phyloP scores from a whole-genome alignment of 1,139 yeast genomes.

The Lodderomyces pseudojiufengensis region DNA sequence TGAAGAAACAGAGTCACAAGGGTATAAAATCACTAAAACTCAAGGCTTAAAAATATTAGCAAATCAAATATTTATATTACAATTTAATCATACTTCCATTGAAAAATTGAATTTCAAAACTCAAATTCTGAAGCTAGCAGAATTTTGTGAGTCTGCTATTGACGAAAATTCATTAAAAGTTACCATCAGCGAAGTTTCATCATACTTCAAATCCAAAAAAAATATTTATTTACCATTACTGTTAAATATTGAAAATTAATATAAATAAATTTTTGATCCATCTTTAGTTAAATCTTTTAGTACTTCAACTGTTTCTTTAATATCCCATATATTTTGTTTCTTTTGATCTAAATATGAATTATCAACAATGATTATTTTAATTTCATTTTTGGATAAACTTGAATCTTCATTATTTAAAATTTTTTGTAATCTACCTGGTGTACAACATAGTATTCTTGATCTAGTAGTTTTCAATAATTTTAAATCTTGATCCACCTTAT shows the following conservation, averaged over 20 bases:
- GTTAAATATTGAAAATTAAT: slow-evolving; percentile 24
- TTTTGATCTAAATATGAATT: slow-evolving; percentile 61
- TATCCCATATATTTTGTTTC: slow-evolving; percentile 62
- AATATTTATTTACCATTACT: slow-evolving; percentile 35
- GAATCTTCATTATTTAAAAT: slow-evolving; percentile 42
- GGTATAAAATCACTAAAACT: background rate
- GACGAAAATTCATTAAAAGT: slow-evolving; percentile 16
- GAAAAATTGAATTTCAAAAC: slow-evolving; percentile 9
- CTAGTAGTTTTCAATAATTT: slow-evolving; percentile 46
- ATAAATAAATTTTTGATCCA: slow-evolving; percentile 49
- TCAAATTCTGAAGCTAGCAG: slow-evolving; percentile 1
- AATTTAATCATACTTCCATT: slow-evolving; percentile 17
- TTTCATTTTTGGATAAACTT: slow-evolving; percentile 41
- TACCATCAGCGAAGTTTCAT: slow-evolving; percentile 23
- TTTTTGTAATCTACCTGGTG: slow-evolving; percentile 60
- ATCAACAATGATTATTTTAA: slow-evolving; percentile 59
- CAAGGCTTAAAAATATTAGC: slow-evolving; percentile 18
- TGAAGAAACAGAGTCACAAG: slow-evolving; percentile 1
- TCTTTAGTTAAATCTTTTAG: slow-evolving; percentile 38
- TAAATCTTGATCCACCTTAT: slow-evolving; percentile 57
- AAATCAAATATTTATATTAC: slow-evolving; percentile 23
- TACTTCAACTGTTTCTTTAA: slow-evolving; percentile 41
- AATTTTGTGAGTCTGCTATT: slow-evolving; percentile 7
- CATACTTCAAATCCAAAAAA: slow-evolving; percentile 29
- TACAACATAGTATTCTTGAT: slow-evolving; percentile 55